Base-by-base conservation (phyloP, 2,329 filamentous ascomycete genomes). In the Setomelanomma holmii region DNA sequence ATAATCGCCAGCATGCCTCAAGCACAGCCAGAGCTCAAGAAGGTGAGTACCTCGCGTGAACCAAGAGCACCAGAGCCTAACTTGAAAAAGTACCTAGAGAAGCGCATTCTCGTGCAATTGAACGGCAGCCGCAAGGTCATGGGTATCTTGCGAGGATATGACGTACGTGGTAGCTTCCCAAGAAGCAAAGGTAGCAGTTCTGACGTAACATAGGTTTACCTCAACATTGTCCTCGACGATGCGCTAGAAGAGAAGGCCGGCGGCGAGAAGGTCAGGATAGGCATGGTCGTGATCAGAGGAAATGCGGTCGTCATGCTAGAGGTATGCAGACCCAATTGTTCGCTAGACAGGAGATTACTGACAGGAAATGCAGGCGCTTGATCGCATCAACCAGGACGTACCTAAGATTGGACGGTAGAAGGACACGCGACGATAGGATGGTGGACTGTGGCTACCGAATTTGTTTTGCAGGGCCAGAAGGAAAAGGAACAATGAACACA, bases 231-330 rank as follows among this genome's bases (percentile, higher is more conserved):
- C 38, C 85, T 99, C 20, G 96, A 99, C 76, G 95, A 99, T 67
- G 93, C 95, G 17, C 87, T 96, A 40, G 95, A 99, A 76, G 93
- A 97, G 81, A 96, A 96, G 77, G 84, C 89, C 17, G 90, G 90
- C 56, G 92, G 92, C 54, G 92, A 96, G 80, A 97, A 96, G 79
- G 87, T 90, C 62, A 85, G 87, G 67, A 83, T 98, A 54, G 95
- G 95, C 73, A 96, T 96, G 89, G 90, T 96, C 56, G 93, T 97
- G 61, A 97, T 99, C 69, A 90, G 96, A 66, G 95, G 95, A 60
- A 99, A 99, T 79, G 96, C 93, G 1, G 93, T 99, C 21, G 93
- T 99, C 49, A 97, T 99, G 93, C 85, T 99, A 49, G 96, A 99
- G 79, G 91, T 63, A 53, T 21, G 56, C 23, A 24, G 10, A 16